Evolutionary conservation across 2,329 filamentous ascomycete genomes (phyloP).

Genomic region (Colletotrichum graminicola): DNA sequence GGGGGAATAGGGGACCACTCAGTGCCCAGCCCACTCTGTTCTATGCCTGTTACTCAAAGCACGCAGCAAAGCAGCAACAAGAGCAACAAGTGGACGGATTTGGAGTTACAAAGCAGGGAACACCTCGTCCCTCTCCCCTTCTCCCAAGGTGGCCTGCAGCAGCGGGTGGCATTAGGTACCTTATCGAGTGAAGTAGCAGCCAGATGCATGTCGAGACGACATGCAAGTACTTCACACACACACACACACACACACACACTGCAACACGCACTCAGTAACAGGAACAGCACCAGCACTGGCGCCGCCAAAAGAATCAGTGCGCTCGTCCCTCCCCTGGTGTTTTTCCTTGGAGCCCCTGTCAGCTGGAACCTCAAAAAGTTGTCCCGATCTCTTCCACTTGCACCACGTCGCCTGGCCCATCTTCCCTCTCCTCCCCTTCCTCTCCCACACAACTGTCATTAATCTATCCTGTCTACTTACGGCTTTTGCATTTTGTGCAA

Average conservation of each 20-base stretch:
- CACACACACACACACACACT: not conserved
- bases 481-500: constrained; percentile 28
- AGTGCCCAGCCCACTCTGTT: not conserved
- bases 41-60: not conserved
- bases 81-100: not conserved
- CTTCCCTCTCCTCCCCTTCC: constrained; percentile 15
- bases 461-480: constrained; percentile 28
- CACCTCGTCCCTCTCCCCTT: not conserved
- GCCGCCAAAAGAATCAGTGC: constrained; percentile 12
- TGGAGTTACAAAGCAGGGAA: not conserved
- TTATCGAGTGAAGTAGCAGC: not conserved
- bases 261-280: not conserved
- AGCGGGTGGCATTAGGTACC: not conserved
- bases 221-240: not conserved
- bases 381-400: constrained; percentile 34
- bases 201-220: not conserved
- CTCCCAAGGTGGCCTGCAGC: not conserved
- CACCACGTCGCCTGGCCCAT: constrained; percentile 16
- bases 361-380: constrained; percentile 41
- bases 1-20: constrained; percentile 21
- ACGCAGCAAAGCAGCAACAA: not conserved
- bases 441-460: constrained; percentile 19
- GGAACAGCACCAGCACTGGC: not conserved
- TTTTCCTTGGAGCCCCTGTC: constrained; percentile 40
- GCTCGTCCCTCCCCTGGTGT: constrained; percentile 31